A percentile compares a stretch with the other conserved stretches of the same genome.
Evolutionary conservation across 2,329 filamentous ascomycete species (phyloP).

Genomic region (Domatiomyces globalis): DNA sequence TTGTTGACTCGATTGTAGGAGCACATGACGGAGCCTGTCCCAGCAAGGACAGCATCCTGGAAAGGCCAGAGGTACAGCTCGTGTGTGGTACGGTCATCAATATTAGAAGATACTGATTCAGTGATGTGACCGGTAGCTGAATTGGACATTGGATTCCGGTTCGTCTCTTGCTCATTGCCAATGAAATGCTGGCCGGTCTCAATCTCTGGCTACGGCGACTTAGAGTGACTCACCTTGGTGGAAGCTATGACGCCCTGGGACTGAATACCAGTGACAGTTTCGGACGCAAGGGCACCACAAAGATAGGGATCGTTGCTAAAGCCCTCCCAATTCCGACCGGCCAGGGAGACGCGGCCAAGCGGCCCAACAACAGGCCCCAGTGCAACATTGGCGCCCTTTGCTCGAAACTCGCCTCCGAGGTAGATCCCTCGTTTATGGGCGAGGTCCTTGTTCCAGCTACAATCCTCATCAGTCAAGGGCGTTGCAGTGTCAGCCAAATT

Average conservation of each 20-base stretch:
- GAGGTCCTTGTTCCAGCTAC: conserved; percentile 40
- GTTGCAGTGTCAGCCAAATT: neutral
- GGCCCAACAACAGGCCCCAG: conserved; percentile 33
- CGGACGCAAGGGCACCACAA: conserved; percentile 28
- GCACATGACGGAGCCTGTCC: conserved; percentile 42
- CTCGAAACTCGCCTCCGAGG: conserved; percentile 45
- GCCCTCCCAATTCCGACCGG: conserved; percentile 36
- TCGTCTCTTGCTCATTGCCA: conserved; percentile 53
- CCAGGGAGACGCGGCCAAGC: conserved; percentile 22
- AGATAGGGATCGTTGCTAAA: conserved; percentile 38
- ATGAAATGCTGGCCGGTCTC: conserved; percentile 33
- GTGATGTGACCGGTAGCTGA: conserved; percentile 33
- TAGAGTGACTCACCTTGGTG: conserved; percentile 6
- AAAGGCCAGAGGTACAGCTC: conserved; percentile 71
- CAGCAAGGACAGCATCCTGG: conserved; percentile 54
- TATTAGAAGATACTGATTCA: conserved; percentile 36
- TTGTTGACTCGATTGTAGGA: conserved; percentile 34
- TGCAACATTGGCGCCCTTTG: conserved; percentile 35
- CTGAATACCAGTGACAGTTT: conserved; percentile 34
- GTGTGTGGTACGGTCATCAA: conserved; percentile 61
- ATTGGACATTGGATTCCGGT: conserved; percentile 29
- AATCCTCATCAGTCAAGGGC: neutral
- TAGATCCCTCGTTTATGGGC: conserved; percentile 38
- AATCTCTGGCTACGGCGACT: neutral
- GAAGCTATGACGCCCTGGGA: conserved; percentile 29